phyloP scores from a whole-genome alignment of 208 protist genomes.

The Angomonas ambiguus region DNA sequence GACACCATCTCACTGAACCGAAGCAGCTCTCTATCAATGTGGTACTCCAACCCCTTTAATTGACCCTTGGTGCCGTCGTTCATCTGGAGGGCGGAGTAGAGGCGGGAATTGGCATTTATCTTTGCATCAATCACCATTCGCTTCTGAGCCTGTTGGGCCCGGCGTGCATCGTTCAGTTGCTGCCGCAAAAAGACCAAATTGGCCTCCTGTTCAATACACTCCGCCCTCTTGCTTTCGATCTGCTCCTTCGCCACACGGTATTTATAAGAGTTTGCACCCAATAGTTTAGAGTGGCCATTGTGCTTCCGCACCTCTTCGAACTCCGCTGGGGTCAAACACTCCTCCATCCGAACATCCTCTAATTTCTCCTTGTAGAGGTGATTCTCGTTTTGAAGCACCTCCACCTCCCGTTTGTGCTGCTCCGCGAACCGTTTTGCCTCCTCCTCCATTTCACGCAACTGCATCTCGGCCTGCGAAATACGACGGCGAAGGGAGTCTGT shows the following conservation, averaged over 20 bases:
- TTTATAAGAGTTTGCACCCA: constrained; percentile 43
- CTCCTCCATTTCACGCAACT: constrained; percentile 71
- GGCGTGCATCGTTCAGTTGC: constrained; percentile 27
- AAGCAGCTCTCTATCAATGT: constrained; percentile 79
- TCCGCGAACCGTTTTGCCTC: constrained; percentile 43
- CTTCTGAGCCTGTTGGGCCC: constrained; percentile 11
- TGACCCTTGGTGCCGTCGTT: constrained; percentile 44
- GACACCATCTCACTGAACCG: constrained; percentile 75
- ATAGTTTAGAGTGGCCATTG: constrained; percentile 35
- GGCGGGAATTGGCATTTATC: constrained; percentile 9
- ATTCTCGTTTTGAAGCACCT: constrained; percentile 50
- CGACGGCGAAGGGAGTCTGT: constrained; percentile 37
- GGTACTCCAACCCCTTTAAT: constrained; percentile 82
- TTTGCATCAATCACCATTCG: background rate
- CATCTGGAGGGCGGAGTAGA: constrained; percentile 5
- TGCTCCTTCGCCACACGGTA: constrained; percentile 37
- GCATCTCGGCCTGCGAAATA: constrained; percentile 54
- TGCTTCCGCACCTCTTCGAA: background rate
- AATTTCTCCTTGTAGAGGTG: constrained; percentile 32
- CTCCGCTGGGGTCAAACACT: constrained; percentile 48
- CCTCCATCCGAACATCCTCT: constrained; percentile 66
- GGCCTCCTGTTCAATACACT: constrained; percentile 42
- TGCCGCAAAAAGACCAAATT: constrained; percentile 24
- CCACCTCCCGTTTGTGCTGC: constrained; percentile 70
- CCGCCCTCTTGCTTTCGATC: constrained; percentile 34